These are phyloP conservation scores for Peziza echinospora DNA, from an alignment of 495 filamentous ascomycete species.

Conservation along the genomic window DNA sequence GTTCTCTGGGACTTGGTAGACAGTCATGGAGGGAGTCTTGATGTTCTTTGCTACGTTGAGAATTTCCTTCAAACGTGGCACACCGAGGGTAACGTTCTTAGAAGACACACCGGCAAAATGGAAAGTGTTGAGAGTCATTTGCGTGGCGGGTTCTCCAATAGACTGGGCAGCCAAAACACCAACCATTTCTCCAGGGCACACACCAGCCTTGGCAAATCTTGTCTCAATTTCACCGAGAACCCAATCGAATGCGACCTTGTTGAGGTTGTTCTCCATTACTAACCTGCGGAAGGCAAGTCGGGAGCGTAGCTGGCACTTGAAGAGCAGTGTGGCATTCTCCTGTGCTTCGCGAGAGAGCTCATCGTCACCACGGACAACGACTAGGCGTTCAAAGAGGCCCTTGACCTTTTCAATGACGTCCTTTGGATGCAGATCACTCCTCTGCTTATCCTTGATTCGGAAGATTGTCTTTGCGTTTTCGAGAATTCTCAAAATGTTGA, in stretches of 20 bases:
- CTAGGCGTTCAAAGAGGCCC: constrained; percentile 48
- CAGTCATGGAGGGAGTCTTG: constrained; percentile 93
- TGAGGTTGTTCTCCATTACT: constrained; percentile 60
- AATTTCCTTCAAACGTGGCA: constrained; percentile 98
- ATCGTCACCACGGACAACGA: constrained; percentile 71
- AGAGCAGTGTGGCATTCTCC: constrained; percentile 61
- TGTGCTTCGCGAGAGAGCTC: constrained; percentile 66
- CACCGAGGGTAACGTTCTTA: constrained; percentile 98
- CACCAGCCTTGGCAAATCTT: constrained; percentile 57
- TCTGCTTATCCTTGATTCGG: constrained; percentile 58
- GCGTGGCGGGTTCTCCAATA: constrained; percentile 94
- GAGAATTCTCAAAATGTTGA: constrained; percentile 78
- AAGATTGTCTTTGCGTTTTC: constrained; percentile 76
- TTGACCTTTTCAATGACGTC: constrained; percentile 70
- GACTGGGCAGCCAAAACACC: constrained; percentile 94
- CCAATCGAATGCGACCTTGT: constrained; percentile 81
- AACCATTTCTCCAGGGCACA: constrained; percentile 92
- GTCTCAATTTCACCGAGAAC: constrained; percentile 78
- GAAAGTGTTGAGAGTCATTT: constrained; percentile 99
- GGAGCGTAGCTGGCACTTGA: constrained; percentile 79
- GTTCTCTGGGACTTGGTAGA: constrained; percentile 47
- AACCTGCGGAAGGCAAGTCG: constrained; percentile 80
- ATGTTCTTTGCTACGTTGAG: constrained; percentile 91
- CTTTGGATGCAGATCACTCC: constrained; percentile 77
- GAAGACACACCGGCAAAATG: constrained; percentile 99